Conservation (phyloP, 768 basidiomycete species). For the Lactarius indigo region DNA sequence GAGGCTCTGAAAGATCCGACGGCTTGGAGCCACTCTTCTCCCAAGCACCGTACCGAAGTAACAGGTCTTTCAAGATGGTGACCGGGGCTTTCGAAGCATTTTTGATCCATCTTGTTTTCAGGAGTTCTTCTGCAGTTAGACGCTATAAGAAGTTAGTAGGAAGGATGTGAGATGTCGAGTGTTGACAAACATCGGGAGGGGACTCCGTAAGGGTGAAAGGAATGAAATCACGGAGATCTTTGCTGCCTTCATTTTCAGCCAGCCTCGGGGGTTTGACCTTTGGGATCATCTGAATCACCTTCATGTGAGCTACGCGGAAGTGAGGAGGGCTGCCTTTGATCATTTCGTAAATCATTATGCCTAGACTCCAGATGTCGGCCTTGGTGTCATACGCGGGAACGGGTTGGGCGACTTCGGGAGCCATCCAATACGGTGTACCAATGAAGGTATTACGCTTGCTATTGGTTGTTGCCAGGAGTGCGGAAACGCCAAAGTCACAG, state of each 20-base stretch:
- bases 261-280: conserved; percentile 79
- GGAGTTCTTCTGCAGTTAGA: conserved; percentile 82
- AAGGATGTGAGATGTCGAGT: neutral
- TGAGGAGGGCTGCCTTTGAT: conserved; percentile 95
- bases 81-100: conserved; percentile 62
- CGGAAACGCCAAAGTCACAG: conserved; percentile 98
- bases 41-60: conserved; percentile 75
- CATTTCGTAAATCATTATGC: conserved; percentile 96
- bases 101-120: conserved; percentile 89
- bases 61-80: conserved; percentile 72
- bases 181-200: conserved; percentile 62
- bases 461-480: conserved; percentile 74
- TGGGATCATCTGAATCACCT: conserved; percentile 87
- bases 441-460: conserved; percentile 96
- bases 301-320: conserved; percentile 73
- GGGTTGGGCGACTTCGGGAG: conserved; percentile 90
- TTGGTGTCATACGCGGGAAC: conserved; percentile 94
- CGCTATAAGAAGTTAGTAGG: conserved; percentile 47
- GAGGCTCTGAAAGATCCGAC: conserved; percentile 50
- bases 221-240: conserved; percentile 87
- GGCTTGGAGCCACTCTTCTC: conserved; percentile 39
- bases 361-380: conserved; percentile 97
- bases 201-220: conserved; percentile 76
- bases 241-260: conserved; percentile 72
- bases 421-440: conserved; percentile 99